phyloP scores from a whole-genome alignment of 495 filamentous ascomycete species.

The Aspergillus wentii region DNA sequence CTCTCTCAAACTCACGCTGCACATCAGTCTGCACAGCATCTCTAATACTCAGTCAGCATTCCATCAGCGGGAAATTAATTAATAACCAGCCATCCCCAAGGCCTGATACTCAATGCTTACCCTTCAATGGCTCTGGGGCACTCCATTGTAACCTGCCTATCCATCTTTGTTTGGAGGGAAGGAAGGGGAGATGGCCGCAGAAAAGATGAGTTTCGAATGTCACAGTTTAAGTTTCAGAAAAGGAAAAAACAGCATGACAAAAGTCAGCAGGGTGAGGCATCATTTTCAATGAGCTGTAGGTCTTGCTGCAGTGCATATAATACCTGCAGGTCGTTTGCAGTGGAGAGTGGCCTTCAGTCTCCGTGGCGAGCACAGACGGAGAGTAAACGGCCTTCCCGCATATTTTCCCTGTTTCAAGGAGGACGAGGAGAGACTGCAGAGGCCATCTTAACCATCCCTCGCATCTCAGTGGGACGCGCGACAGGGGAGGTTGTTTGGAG shows the following conservation, averaged over 20 bases:
- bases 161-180: no score
- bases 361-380: constrained; percentile 7
- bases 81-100: no score
- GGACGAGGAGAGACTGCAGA: constrained; percentile 7
- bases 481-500: no score
- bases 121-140: no score
- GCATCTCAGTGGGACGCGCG: constrained; percentile 14
- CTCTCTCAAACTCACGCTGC: constrained; percentile 12
- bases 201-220: no score
- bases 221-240: constrained; percentile 3
- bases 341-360: constrained; percentile 7
- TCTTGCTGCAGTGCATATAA: constrained; percentile 10
- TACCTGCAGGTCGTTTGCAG: constrained; percentile 14
- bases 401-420: constrained; percentile 22
- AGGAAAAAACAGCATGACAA: constrained; percentile 10
- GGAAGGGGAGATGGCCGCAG: no score
- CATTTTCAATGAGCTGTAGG: constrained; percentile 20
- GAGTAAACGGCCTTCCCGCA: constrained; percentile 18
- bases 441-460: constrained; percentile 13
- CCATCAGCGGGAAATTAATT: no score
- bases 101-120: no score
- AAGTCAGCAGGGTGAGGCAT: constrained; percentile 16
- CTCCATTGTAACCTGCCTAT: no score
- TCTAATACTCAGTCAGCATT: constrained; percentile 5
- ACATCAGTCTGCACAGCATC: constrained; percentile 6